A percentile compares a stretch with the other conserved stretches of the same genome.
These are phyloP conservation scores for Meyerozyma carpophila DNA, from an alignment of 1,139 yeast genomes.

Conservation along the genomic window DNA sequence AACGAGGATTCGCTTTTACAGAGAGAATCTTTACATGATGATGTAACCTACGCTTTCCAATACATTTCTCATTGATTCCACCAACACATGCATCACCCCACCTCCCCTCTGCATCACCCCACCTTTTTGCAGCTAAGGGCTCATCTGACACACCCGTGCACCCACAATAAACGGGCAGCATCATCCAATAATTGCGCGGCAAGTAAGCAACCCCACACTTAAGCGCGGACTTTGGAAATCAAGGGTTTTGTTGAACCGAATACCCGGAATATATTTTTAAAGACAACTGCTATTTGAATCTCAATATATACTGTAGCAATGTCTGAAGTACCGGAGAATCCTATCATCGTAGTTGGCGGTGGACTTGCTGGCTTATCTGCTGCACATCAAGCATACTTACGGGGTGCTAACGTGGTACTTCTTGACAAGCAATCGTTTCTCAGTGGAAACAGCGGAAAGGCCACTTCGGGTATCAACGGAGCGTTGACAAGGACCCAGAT, in stretches of 20 bases:
- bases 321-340: slow-evolving; percentile 24
- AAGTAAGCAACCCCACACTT: slow-evolving; percentile 1
- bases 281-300: no score
- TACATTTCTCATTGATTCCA: slow-evolving; percentile 66
- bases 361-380: slow-evolving; percentile 81
- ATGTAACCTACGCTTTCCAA: slow-evolving; percentile 85
- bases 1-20: slow-evolving; percentile 75
- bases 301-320: not conserved
- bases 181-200: not conserved
- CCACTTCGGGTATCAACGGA: slow-evolving; percentile 81
- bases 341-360: slow-evolving; percentile 68
- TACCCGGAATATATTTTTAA: not conserved
- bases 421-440: slow-evolving; percentile 60
- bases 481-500: slow-evolving; percentile 61
- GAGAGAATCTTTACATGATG: slow-evolving; percentile 65
- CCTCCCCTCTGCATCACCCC: not conserved
- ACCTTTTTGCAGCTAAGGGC: not conserved
- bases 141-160: not conserved
- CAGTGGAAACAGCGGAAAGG: slow-evolving; percentile 79
- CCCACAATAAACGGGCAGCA: not conserved
- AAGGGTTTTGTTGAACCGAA: not conserved
- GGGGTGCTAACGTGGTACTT: slow-evolving; percentile 52
- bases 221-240: not conserved
- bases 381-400: slow-evolving; percentile 57
- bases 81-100: no score